phyloP scores from a whole-genome alignment of 2,329 filamentous ascomycete genomes.

The Colletotrichum limetticola region DNA sequence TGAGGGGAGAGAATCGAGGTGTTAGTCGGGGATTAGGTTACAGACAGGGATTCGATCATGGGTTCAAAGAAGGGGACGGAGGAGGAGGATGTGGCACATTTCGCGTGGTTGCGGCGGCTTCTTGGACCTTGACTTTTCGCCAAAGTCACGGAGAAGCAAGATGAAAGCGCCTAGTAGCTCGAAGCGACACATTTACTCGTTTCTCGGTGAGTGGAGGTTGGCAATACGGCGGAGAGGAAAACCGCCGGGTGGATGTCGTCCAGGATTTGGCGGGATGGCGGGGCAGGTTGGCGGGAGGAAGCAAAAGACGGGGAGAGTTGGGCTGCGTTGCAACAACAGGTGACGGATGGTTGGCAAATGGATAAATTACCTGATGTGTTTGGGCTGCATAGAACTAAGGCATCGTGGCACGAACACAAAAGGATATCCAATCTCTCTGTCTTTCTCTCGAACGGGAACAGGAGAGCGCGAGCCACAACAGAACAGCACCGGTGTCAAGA shows the following conservation, averaged over 20 bases:
- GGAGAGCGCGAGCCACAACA: conserved; percentile 24
- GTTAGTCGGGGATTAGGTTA: conserved; percentile 9
- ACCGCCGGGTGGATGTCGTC: background rate
- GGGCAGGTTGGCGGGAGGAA: background rate
- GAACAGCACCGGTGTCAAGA: conserved; percentile 21
- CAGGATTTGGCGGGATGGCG: background rate
- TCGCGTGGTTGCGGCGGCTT: conserved; percentile 37
- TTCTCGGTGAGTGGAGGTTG: background rate
- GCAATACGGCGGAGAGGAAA: background rate
- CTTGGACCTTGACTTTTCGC: conserved; percentile 50
- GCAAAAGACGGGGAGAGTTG: background rate
- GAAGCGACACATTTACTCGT: conserved; percentile 61
- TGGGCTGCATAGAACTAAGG: background rate
- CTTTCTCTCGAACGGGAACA: background rate
- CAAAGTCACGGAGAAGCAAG: conserved; percentile 57
- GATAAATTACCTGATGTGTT: conserved; percentile 7
- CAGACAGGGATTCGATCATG: background rate
- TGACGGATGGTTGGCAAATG: background rate
- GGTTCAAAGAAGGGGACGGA: background rate
- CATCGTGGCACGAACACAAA: conserved; percentile 3
- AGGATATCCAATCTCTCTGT: background rate
- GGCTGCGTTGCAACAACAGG: background rate
- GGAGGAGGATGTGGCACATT: conserved; percentile 27
- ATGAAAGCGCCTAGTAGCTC: conserved; percentile 63
- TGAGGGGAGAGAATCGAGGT: background rate